These are phyloP conservation scores for Corynascus novoguineensis DNA, from an alignment of 495 filamentous ascomycete genomes.

Conservation along the genomic window DNA sequence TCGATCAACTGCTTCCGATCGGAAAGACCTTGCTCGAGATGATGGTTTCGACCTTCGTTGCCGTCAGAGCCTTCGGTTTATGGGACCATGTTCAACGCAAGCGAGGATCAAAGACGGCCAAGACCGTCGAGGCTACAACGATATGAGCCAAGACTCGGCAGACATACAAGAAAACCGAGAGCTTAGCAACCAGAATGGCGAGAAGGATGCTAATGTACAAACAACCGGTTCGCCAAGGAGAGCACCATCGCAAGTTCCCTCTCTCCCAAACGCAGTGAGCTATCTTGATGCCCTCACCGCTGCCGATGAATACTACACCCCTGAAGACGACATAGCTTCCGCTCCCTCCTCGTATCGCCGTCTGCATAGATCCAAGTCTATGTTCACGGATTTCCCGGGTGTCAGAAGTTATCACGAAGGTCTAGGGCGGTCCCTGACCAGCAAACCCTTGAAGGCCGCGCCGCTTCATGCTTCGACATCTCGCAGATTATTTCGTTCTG, in stretches of 20 bases:
- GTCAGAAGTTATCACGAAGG: slow-evolving; percentile 12
- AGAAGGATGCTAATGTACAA: not conserved
- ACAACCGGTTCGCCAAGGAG: slow-evolving; percentile 12
- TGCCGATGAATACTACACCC: slow-evolving; percentile 46
- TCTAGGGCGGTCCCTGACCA: not conserved
- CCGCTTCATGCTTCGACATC: slow-evolving; percentile 9
- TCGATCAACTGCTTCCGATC: not conserved
- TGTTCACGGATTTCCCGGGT: slow-evolving; percentile 51
- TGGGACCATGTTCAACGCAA: slow-evolving; percentile 34
- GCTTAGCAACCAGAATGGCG: slow-evolving; percentile 8
- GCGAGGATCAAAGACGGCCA: slow-evolving; percentile 14
- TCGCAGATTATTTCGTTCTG: slow-evolving; percentile 17
- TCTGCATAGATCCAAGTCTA: slow-evolving; percentile 66
- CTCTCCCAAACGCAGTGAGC: slow-evolving; percentile 20
- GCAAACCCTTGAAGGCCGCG: slow-evolving; percentile 11
- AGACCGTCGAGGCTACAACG: not conserved
- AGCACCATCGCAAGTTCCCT: slow-evolving; percentile 17
- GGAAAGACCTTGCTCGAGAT: not conserved
- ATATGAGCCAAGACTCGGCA: not conserved
- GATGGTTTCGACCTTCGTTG: slow-evolving; percentile 29
- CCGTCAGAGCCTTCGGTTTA: slow-evolving; percentile 53
- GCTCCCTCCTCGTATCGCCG: slow-evolving; percentile 69
- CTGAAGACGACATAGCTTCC: slow-evolving; percentile 58
- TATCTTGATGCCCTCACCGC: slow-evolving; percentile 35
- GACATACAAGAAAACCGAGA: slow-evolving; percentile 5